Percentiles rank a stretch among this genome's conserved stretches.
These are phyloP conservation scores for Lasiosphaeriaceae sp. DNA, from an alignment of 495 filamentous ascomycete species.

Conservation along the genomic window DNA sequence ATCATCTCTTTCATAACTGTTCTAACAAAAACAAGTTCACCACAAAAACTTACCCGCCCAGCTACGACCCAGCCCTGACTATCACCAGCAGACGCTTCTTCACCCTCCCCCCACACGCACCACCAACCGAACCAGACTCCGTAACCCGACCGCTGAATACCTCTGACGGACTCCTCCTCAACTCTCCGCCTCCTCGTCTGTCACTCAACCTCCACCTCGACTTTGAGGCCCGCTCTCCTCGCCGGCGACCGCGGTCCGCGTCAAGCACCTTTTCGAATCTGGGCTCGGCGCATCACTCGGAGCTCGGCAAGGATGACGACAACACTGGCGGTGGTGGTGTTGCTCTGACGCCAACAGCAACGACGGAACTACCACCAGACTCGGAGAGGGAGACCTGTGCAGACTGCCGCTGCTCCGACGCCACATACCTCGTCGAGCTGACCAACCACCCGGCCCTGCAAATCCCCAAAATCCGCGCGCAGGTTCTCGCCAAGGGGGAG, in stretches of 20 bases:
- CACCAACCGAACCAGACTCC: neutral
- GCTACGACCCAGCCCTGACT: conserved; percentile 21
- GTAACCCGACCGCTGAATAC: conserved; percentile 8
- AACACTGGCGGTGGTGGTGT: too few species aligned
- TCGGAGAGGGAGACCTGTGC: too few species aligned
- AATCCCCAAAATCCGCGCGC: conserved; percentile 3
- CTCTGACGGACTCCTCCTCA: conserved; percentile 2
- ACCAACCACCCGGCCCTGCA: conserved; percentile 23
- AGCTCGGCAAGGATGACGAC: too few species aligned
- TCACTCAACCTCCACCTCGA: too few species aligned
- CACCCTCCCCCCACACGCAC: conserved; percentile 8
- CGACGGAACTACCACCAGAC: too few species aligned
- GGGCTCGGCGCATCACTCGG: conserved; percentile 1
- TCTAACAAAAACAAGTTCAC: too few species aligned
- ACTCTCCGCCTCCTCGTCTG: too few species aligned
- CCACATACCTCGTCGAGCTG: conserved; percentile 23
- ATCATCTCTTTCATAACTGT: too few species aligned
- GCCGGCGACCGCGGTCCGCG: conserved; percentile 4
- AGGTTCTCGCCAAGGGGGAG: conserved; percentile 7
- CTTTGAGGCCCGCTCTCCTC: neutral
- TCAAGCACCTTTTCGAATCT: conserved; percentile 23
- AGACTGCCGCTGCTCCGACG: neutral
- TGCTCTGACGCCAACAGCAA: too few species aligned
- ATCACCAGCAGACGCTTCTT: conserved; percentile 19
- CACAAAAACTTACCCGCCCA: conserved; percentile 23